A percentile compares a stretch with the other conserved stretches of the same genome.
Evolutionary conservation across 1,284 basidiomycete genomes (phyloP).

Genomic region (Tremellales sp.): DNA sequence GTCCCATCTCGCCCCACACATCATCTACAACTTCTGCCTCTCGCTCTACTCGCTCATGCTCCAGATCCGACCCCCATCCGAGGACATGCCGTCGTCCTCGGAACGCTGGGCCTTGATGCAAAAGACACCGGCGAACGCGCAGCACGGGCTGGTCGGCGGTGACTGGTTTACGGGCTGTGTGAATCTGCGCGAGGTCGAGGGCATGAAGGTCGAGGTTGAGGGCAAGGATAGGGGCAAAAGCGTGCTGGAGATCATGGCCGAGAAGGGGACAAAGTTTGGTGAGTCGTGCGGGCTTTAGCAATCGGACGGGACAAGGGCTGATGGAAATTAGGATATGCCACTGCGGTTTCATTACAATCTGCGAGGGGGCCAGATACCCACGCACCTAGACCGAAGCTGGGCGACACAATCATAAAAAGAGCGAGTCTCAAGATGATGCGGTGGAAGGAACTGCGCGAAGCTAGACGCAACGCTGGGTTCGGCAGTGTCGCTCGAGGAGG

Average conservation of each 20-base stretch:
- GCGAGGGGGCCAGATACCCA: conserved; percentile 10
- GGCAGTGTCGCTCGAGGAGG: conserved; percentile 26
- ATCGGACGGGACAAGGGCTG: too few relatives aligned
- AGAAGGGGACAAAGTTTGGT: conserved; percentile 33
- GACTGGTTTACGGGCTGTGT: conserved; percentile 43
- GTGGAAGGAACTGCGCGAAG: conserved; percentile 34
- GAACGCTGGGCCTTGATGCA: conserved; percentile 44
- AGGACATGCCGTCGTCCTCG: background rate
- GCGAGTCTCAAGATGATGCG: conserved; percentile 37
- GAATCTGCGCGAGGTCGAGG: conserved; percentile 28
- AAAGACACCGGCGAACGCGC: conserved; percentile 22
- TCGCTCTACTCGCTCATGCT: conserved; percentile 32
- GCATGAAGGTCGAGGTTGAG: conserved; percentile 4
- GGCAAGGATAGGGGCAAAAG: conserved; percentile 1
- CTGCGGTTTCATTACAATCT: conserved; percentile 28
- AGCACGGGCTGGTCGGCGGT: conserved; percentile 15
- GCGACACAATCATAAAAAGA: conserved; percentile 29
- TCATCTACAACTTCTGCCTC: conserved; percentile 41
- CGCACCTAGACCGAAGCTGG: conserved; percentile 16
- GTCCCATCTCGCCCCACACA: conserved; percentile 36
- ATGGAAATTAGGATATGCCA: conserved; percentile 24
- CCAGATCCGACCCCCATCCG: conserved; percentile 25
- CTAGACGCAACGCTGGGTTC: conserved; percentile 20
- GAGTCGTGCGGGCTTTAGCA: too few relatives aligned
- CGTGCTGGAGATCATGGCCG: conserved; percentile 21